phyloP scores from a whole-genome alignment of 2,329 filamentous ascomycete species.

The Fusarium sp. region DNA sequence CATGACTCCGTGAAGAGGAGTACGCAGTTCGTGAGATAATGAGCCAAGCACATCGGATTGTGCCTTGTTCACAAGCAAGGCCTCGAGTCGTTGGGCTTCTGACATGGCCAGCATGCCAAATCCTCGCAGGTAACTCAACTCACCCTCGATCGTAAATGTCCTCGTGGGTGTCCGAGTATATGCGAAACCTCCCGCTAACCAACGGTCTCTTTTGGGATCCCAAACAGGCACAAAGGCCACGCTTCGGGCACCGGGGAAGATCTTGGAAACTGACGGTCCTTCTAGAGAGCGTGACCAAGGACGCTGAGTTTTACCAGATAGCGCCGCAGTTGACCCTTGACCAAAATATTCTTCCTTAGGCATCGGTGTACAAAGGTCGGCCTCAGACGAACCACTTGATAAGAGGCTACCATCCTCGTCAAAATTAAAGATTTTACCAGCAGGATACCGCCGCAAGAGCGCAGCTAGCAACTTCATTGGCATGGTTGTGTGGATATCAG shows the following conservation, averaged over 20 bases:
- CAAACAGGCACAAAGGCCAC: conserved; percentile 59
- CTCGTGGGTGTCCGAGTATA: conserved; percentile 57
- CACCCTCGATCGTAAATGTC: conserved; percentile 55
- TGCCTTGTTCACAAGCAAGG: conserved; percentile 53
- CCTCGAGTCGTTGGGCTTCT: conserved; percentile 59
- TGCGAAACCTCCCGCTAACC: conserved; percentile 59
- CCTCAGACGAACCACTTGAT: conserved; percentile 45
- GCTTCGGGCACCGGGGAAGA: conserved; percentile 56
- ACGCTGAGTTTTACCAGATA: not conserved
- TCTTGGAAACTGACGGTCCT: conserved; percentile 38
- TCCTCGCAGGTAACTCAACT: conserved; percentile 60
- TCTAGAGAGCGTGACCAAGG: conserved; percentile 12
- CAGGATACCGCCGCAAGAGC: conserved; percentile 56
- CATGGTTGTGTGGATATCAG: conserved; percentile 39
- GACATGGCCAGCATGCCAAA: conserved; percentile 66
- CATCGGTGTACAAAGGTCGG: conserved; percentile 28
- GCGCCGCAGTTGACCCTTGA: not conserved
- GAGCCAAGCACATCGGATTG: conserved; percentile 68
- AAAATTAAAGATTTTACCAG: conserved; percentile 58
- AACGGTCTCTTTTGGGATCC: conserved; percentile 56
- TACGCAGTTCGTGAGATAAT: conserved; percentile 69
- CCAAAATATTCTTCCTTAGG: not conserved
- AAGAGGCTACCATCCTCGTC: conserved; percentile 50
- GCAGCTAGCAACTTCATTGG: conserved; percentile 51
- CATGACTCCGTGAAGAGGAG: conserved; percentile 68